phyloP scores from a whole-genome alignment of 2,329 filamentous ascomycete genomes.

The Monosporascus sp. region DNA sequence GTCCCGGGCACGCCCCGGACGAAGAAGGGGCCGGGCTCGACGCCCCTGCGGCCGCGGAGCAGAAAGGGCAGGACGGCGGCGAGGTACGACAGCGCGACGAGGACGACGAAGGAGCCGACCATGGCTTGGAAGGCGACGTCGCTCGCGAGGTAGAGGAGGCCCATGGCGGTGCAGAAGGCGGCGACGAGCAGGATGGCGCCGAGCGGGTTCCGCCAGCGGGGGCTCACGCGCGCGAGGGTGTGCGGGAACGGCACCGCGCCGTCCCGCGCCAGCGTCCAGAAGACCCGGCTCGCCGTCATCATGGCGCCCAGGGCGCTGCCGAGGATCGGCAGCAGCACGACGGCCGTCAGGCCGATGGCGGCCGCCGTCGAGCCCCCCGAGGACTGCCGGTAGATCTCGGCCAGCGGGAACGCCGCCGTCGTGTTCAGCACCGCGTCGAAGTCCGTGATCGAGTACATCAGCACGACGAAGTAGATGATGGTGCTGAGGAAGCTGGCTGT shows the following conservation, averaged over 20 bases:
- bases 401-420: slow-evolving; percentile 52
- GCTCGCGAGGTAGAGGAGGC: slow-evolving; percentile 60
- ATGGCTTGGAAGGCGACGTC: slow-evolving; percentile 63
- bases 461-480: slow-evolving; percentile 4
- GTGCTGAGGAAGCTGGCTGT: slow-evolving; percentile 26
- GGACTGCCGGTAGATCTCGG: slow-evolving; percentile 59
- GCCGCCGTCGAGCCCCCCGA: slow-evolving; percentile 42
- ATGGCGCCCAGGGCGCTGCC: slow-evolving; percentile 30
- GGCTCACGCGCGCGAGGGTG: slow-evolving; percentile 16
- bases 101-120: slow-evolving; percentile 39
- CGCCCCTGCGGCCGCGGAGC: slow-evolving; percentile 34
- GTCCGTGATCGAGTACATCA: slow-evolving; percentile 19
- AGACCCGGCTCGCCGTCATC: slow-evolving; percentile 33
- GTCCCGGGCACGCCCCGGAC: slow-evolving; percentile 45
- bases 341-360: slow-evolving; percentile 42
- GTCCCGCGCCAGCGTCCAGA: slow-evolving; percentile 37
- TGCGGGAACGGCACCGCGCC: slow-evolving; percentile 29
- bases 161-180: slow-evolving; percentile 41
- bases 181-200: slow-evolving; percentile 26
- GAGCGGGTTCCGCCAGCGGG: slow-evolving; percentile 29
- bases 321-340: slow-evolving; percentile 31
- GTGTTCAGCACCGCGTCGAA: slow-evolving; percentile 43
- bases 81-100: slow-evolving; percentile 43
- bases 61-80: slow-evolving; percentile 57
- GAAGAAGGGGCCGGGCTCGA: slow-evolving; percentile 53